Evolutionary conservation across 2,329 filamentous ascomycete species (phyloP), one percentile per base, ranked within the genome.

Genomic region (Cadophora malorum): DNA sequence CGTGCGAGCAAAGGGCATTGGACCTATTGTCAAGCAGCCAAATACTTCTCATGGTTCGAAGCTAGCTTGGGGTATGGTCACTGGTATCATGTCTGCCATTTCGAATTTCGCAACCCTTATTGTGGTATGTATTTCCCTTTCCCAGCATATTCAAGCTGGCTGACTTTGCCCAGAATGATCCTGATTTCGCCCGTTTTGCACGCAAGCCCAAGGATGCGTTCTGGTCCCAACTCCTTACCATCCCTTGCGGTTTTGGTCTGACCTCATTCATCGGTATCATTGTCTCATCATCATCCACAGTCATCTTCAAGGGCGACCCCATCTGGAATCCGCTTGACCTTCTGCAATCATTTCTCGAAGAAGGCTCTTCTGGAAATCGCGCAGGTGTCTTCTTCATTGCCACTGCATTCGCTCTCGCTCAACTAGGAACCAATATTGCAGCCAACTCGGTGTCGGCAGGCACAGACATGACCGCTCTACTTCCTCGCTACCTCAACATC

Each of bases 101-200:
- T 91, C 92, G 74, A 97, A 97, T 81, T 97, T 97, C 76, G 92
- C 93, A 0, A 93, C 94, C 0, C 84, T 97, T 41, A 96, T 97
- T 73, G 85, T 91, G 69, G 71, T 74, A 71, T 90, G 77, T 72
- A 70, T 65, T 19, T 38, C 8, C 14, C 25, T 4, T n/a, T 35
- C 19, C 38, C 2, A 23, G 4, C 14, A 41, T n/a, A 49, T 47
- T 82, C 85, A 71, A 87, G 33, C 33, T 6, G n/a, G 23, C 67
- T 70, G 31, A 73, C 38, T 25, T 1, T 33, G 12, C 28, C 25
- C 35, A 74, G 66, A 78, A 96, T 78, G 90, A 92, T 72, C 91
- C 91, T 0, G 93, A 97, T 76, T 97, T 97, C 78, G 84, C 92
- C 23, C 90, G 94, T 78, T 97, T 97, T 75, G 91, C 93, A 2